Base-by-base conservation (phyloP, 805 yeast species). In the Jamesozyma rosinii region DNA sequence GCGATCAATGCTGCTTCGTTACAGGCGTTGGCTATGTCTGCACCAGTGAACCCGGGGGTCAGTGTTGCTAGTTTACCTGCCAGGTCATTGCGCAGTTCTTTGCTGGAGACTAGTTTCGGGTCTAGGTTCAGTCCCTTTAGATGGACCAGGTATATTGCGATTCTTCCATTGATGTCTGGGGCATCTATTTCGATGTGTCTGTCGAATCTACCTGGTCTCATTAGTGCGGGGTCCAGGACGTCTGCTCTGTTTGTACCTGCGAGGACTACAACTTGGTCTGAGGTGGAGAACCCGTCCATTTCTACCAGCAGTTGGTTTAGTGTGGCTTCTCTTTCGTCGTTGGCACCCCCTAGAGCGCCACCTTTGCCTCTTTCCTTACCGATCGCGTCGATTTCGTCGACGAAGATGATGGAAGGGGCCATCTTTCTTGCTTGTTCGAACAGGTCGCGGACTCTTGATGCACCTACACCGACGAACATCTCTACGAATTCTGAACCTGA, bases 401-500 rank as follows among this genome's bases (percentile, higher is more conserved):
- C 86, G 60, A 88, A 88, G 42, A 88, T 81, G 54, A 88, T 88
- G 2, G 94, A 74, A 5, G 97, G 97, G 0, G 95, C 92, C 70
- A 78, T 82, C 49, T 83, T 83, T 57, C 95, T 75, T 15, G 96
- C 97, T 37, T 85, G 83, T 59, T 83, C 81, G 68, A 88, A 88
- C 57, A 88, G 71, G 59, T 89, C 96, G 63, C 97, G 83, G 35
- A 88, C 97, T 63, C 97, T 75, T 3, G 90, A 81, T 3, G 96
- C 95, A 68, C 96, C 96, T 21, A 88, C 95, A 67, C 96, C 96
- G 18, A 85, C 94, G 70, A 85, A 88, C 95, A 88, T 88, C 64
- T 88, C 95, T n/a, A 87, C 94, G 53, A 88, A 88, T 61, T 88
- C 96, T 13, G 95, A 86, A 54, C 95, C 96, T 1, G 94, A 83